These are phyloP conservation scores for Quercus lobata DNA, from an alignment of 331 rosid species.

Conservation along the genomic window DNA sequence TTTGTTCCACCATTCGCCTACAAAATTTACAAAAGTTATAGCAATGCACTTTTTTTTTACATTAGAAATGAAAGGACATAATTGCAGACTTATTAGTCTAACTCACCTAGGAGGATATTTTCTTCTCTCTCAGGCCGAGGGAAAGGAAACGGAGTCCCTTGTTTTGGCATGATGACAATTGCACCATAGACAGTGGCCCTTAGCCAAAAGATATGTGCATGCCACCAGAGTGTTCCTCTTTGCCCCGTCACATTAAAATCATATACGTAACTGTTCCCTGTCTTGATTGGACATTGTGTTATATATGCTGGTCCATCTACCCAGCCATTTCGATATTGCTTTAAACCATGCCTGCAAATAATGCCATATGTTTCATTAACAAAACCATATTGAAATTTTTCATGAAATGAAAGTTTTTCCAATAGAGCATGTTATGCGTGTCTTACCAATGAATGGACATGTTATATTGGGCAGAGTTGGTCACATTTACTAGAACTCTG, in stretches of 20 bases:
- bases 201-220: slow-evolving; percentile 41
- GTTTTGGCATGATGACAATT: slow-evolving; percentile 27
- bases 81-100: neutral
- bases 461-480: slow-evolving; percentile 31
- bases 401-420: neutral
- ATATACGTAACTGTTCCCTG: slow-evolving; percentile 27
- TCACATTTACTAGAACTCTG: slow-evolving; percentile 6
- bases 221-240: slow-evolving; percentile 46
- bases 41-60: too few species aligned
- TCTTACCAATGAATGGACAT: slow-evolving; percentile 39
- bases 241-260: slow-evolving; percentile 28
- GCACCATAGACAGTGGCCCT: slow-evolving; percentile 40
- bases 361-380: neutral
- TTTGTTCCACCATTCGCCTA: slow-evolving; percentile 37
- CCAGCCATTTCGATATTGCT: slow-evolving; percentile 40
- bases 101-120: slow-evolving; percentile 23
- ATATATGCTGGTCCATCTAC: slow-evolving; percentile 39
- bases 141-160: slow-evolving; percentile 24
- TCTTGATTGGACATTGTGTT: slow-evolving; percentile 36
- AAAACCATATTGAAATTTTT: neutral
- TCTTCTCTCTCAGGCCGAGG: slow-evolving; percentile 28
- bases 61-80: neutral
- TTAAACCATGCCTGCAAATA: slow-evolving; percentile 31
- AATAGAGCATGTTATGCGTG: neutral
- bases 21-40: neutral